Base-by-base conservation (phyloP, 148 eudicot genomes). In the Pouteria glomerata region DNA sequence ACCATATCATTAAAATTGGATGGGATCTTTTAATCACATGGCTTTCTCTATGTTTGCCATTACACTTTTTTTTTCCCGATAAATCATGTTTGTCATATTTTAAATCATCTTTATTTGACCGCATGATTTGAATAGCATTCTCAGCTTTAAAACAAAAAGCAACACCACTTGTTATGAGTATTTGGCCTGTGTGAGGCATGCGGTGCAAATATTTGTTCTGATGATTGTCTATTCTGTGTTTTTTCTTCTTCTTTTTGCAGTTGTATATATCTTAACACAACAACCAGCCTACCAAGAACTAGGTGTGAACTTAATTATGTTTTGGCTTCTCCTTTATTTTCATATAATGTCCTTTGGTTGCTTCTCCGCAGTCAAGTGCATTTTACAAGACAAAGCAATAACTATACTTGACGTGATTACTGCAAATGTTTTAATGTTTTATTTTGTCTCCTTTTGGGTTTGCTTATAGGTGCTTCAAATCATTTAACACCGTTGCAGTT, bases 401-500 rank as follows among this genome's bases (percentile, higher is more conserved):
- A 35, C 34, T n/a, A 18, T 8, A 15, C 53, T 26, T 55, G 26
- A 13, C 52, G 4, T 41, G 55, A 53, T 75, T 29, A 33, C 33
- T 52, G 19, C 66, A 60, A 26, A 14, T 68, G 42, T 18, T 55
- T 72, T 23, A 39, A 19, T 27, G 68, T 42, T 18, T 51, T 75
- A 41, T 44, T 56, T 66, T 66, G 58, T 59, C 55, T 53, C n/a
- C 15, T 10, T 62, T 51, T 59, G 52, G 35, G 56, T 37, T 79
- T 55, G 52, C 4, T 14, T 66, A 19, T 65, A 95, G 98, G 99
- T 75, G 57, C 80, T 52, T 73, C 84, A 61, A 82, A 53, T 77
- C 81, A 82, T 53, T 81, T 95, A 72, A 95, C 99, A 47, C 97
- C 97, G 31, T 81, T 95, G 82, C 99, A 89, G 77, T 81, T 95